Evolutionary conservation across 1,284 basidiomycete genomes (phyloP).

Genomic region (Sanguinoderma infundibulare): DNA sequence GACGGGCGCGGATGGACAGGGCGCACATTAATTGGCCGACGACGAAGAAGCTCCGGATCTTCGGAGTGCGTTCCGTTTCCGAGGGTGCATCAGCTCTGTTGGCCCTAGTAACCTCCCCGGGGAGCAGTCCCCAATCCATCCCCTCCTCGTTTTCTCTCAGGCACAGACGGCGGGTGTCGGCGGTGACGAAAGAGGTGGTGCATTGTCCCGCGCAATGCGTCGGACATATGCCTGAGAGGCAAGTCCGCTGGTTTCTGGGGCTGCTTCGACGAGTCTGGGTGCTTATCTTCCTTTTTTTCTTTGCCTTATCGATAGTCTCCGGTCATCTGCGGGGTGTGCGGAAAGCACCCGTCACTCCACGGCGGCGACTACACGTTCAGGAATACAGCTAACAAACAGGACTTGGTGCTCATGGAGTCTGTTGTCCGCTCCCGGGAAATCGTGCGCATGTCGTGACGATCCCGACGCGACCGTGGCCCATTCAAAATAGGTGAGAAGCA

Average conservation of each 20-base stretch:
- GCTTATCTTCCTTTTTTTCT: neutral
- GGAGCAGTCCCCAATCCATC: neutral
- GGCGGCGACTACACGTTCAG: neutral
- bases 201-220: neutral
- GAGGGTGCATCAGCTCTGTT: neutral
- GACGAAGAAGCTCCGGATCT: neutral
- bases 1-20: neutral
- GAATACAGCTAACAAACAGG: neutral
- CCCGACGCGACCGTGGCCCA: too few relatives aligned
- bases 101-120: neutral
- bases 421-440: neutral
- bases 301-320: neutral
- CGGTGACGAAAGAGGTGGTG: neutral
- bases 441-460: neutral
- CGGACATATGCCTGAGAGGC: neutral
- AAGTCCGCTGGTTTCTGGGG: neutral
- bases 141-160: neutral
- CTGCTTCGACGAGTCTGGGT: too few relatives aligned
- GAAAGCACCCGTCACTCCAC: neutral
- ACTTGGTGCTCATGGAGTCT: neutral
- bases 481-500: neutral
- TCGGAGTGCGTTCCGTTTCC: neutral
- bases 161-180: neutral
- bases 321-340: neutral
- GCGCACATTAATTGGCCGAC: neutral